A percentile compares a stretch with the other conserved stretches of the same genome.
phyloP scores from a whole-genome alignment of 176 grass and related monocot species.

The Melocanna baccifera region DNA sequence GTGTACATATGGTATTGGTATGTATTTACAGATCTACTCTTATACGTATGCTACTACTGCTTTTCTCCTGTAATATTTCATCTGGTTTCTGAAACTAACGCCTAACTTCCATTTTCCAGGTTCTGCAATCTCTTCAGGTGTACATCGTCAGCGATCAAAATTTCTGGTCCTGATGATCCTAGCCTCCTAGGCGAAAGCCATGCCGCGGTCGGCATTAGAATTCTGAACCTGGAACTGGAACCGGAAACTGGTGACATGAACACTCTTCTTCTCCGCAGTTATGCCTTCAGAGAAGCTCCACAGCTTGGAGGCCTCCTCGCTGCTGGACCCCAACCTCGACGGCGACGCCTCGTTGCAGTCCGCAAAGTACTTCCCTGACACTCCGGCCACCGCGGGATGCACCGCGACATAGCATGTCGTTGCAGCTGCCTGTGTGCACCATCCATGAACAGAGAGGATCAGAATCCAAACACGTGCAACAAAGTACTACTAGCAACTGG shows the following conservation, averaged over 20 bases:
- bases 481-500: neutral
- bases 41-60: neutral
- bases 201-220: slow-evolving; percentile 25
- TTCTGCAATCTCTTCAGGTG: neutral
- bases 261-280: slow-evolving; percentile 26
- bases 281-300: slow-evolving; percentile 74
- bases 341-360: slow-evolving; percentile 92
- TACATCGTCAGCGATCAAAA: slow-evolving; percentile 15
- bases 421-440: slow-evolving; percentile 56
- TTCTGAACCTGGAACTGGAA: slow-evolving; percentile 46
- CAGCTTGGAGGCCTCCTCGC: slow-evolving; percentile 61
- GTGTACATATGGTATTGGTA: slow-evolving; percentile 19
- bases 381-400: slow-evolving; percentile 57
- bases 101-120: neutral
- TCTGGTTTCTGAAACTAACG: slow-evolving; percentile 9
- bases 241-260: slow-evolving; percentile 5
- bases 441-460: neutral
- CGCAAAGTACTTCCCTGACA: slow-evolving; percentile 81
- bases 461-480: neutral
- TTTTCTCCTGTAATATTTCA: neutral
- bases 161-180: neutral
- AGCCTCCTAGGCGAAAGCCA: slow-evolving; percentile 33
- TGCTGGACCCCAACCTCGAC: slow-evolving; percentile 53
- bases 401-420: slow-evolving; percentile 85
- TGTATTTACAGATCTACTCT: slow-evolving; percentile 35